Percentiles rank a stretch among this genome's conserved stretches.
Conservation (phyloP, 306 rosid genomes). For the Prunus fruticosa region DNA sequence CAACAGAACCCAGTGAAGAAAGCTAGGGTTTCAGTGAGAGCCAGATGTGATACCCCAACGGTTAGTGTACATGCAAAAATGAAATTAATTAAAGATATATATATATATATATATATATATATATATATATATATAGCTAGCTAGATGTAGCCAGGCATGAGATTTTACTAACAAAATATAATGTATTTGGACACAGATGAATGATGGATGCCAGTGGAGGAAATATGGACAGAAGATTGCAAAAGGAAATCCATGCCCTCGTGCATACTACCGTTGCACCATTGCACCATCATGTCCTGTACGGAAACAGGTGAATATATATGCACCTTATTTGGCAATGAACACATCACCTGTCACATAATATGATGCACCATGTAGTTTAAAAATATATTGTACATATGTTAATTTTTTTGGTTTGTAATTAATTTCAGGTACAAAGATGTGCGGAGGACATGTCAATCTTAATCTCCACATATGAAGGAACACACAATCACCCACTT, state of each 20-base stretch:
- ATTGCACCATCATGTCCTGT: constrained; percentile 85
- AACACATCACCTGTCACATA: neutral
- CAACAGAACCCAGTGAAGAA: constrained; percentile 62
- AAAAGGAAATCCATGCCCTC: constrained; percentile 94
- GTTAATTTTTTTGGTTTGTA: neutral
- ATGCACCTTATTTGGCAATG: neutral
- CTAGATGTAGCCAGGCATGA: neutral
- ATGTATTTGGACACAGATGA: constrained; percentile 46
- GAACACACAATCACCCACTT: constrained; percentile 89
- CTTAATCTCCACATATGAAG: constrained; percentile 85
- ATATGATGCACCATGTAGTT: no score
- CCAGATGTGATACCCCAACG: constrained; percentile 82
- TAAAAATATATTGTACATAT: neutral
- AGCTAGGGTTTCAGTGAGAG: constrained; percentile 87
- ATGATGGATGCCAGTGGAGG: constrained; percentile 98
- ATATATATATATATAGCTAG: neutral
- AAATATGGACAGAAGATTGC: constrained; percentile 96
- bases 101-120: neutral
- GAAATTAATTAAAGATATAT: neutral
- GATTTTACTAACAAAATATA: neutral
- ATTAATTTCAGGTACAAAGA: constrained; percentile 76
- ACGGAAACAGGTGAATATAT: constrained; percentile 61
- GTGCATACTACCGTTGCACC: constrained; percentile 97
- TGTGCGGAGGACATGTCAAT: constrained; percentile 77
- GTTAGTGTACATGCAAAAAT: constrained; percentile 33